Base-by-base conservation (phyloP, 1,139 yeast species). In the Ogataea hybrid region DNA sequence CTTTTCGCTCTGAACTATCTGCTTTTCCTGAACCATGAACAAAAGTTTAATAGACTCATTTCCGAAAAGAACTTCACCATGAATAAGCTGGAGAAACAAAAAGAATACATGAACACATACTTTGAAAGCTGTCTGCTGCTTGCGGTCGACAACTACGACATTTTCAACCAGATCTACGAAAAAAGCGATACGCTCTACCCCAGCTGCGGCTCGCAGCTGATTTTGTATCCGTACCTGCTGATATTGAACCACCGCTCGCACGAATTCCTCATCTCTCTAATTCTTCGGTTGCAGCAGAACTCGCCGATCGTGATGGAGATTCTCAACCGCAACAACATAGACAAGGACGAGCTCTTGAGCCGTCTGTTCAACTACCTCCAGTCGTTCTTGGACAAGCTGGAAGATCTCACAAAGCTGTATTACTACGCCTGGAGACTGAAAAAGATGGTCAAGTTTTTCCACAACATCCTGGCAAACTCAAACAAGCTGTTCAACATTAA, bases 211-310 rank as follows among this genome's bases (percentile, higher is more conserved):
- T 61, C 67, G 7, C 75, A 72, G 46, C 61, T 74, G 43, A 54
- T 72, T 4, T 47, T 71, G 11, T 64, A 73, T 15, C 79, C 78
- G n/a, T 67, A 65, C 43, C 60, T 74, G 52, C 55, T 75, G 52
- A 68, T 73, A 37, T 62, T 72, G 27, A 76, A 76, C 38, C 78
- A 73, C 49, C 62, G 79, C 47, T 71, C 79, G 3, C 64, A 71
- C 51, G 78, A 74, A 49, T 73, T 73, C 49, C 61, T 75, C 57
- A 73, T 75, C n/a, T 73, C 79, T 28, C 54, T 75, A 50, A 67
- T 73, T 27, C 50, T 73, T 37, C 64, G 79, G 56, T 65, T 63
- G 36, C 66, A 63, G 39, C 66, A 62, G 41, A 56, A 50, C 36
- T 59, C 64, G 4, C 64, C 65, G 1, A 43, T 62, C 1, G 50